Evolutionary conservation across 2,329 filamentous ascomycete genomes (phyloP), one percentile per base, ranked within the genome.

Genomic region (Phyllosticta ampelicida): DNA sequence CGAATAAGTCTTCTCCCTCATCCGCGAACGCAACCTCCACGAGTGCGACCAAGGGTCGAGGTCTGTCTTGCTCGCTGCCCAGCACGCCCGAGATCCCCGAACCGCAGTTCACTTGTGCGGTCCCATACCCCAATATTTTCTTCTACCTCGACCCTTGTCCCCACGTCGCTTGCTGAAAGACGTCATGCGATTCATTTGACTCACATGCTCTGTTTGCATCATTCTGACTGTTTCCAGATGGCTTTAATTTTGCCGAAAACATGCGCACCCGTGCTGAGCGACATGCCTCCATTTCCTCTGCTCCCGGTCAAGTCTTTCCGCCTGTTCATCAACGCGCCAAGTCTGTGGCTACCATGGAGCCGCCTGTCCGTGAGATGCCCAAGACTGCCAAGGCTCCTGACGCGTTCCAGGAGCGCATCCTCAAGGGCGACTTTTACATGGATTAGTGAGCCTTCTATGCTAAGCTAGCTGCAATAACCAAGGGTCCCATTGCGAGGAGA

Each of bases 341-440:
- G 76, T 89, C 86, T 59, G 78, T 90, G 60, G 76, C 82, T 21
- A 73, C 79, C 62, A 80, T 82, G 78, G 81, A 84, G 65, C 77
- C 77, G 55, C 81, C 81, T 23, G 75, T 74, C 5, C 75, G 75
- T 58, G 74, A 80, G 63, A 78, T 79, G 66, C 76, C 77, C 49
- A 95, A 92, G 78, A 68, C 73, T 54, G 68, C 73, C 29, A 74
- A 72, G 62, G 72, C 74, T 26, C 91, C 92, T 28, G 94, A 99
- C 75, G 87, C 87, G 62, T 94, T 96, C 76, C 91, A 96, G 74
- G 94, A 99, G 80, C 85, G 95, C 64, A 97, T 99, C 67, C 80
- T 99, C 64, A 94, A 96, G 76, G 94, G 92, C 51, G 94, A 99
- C 69, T 97, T 99, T 68, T 94, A 94, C 77, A 96, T 97, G 90